phyloP scores from a whole-genome alignment of 2,329 filamentous ascomycete genomes.

The Madurella fahalii region DNA sequence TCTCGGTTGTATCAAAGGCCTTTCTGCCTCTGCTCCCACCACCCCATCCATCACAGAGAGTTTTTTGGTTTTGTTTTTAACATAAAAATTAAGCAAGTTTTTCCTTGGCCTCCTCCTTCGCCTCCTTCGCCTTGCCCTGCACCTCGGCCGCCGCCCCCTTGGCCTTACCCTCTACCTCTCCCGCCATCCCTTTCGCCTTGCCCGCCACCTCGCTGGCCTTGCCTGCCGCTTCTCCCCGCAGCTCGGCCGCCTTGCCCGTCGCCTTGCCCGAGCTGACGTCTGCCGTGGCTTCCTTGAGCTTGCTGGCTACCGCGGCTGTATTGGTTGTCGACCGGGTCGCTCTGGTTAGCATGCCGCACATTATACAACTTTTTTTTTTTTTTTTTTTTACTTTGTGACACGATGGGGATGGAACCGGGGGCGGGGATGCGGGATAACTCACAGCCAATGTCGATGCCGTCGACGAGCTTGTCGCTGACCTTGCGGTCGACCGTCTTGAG shows the following conservation, averaged over 20 bases:
- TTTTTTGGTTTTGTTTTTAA: too few species aligned
- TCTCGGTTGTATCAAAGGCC: too few species aligned
- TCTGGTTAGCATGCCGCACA: too few species aligned
- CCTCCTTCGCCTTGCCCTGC: conserved; percentile 39
- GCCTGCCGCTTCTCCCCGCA: conserved; percentile 32
- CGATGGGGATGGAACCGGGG: too few species aligned
- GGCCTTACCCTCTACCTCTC: conserved; percentile 32
- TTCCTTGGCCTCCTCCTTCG: conserved; percentile 14
- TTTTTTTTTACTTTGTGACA: background rate
- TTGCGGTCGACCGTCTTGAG: conserved; percentile 56
- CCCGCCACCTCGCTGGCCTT: conserved; percentile 34
- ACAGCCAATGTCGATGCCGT: conserved; percentile 58
- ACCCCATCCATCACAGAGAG: too few species aligned
- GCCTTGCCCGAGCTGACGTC: conserved; percentile 34
- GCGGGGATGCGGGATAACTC: conserved; percentile 28
- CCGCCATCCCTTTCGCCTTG: conserved; percentile 42
- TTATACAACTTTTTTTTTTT: background rate
- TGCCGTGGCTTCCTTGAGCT: conserved; percentile 45
- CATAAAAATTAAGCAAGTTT: background rate
- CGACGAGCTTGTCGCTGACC: conserved; percentile 58
- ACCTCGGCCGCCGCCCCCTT: conserved; percentile 39
- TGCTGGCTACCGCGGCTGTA: conserved; percentile 38
- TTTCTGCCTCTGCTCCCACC: too few species aligned
- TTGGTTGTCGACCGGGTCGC: background rate
- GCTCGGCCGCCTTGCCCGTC: conserved; percentile 38